Evolutionary conservation across 495 filamentous ascomycete species (phyloP).

Genomic region (Lophiotrema nucula): DNA sequence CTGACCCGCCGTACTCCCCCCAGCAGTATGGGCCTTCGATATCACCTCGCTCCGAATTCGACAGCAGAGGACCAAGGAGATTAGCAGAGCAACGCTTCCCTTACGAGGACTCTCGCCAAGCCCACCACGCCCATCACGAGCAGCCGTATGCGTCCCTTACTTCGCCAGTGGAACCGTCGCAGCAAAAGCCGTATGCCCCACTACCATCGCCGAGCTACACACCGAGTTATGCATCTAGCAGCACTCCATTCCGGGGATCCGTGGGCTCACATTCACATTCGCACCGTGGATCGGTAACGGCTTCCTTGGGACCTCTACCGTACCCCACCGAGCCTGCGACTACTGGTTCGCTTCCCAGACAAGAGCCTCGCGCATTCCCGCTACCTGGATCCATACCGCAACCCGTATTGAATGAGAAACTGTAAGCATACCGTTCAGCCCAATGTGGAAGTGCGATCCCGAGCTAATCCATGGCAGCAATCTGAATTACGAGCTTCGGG

Average conservation of each 20-base stretch:
- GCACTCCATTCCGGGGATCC: conserved; percentile 34
- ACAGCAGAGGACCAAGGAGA: conserved; percentile 17
- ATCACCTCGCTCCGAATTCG: conserved; percentile 26
- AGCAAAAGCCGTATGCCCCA: conserved; percentile 32
- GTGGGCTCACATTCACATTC: conserved; percentile 29
- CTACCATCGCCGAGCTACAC: conserved; percentile 37
- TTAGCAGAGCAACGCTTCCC: conserved; percentile 29
- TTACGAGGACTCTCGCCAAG: conserved; percentile 30
- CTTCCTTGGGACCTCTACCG: conserved; percentile 28
- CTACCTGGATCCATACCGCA: conserved; percentile 33
- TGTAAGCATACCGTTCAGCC: conserved; percentile 26
- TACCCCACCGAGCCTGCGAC: conserved; percentile 26
- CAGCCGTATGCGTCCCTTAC: conserved; percentile 32
- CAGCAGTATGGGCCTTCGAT: conserved; percentile 30
- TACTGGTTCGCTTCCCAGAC: conserved; percentile 23
- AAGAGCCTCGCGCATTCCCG: conserved; percentile 24
- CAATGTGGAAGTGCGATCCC: conserved; percentile 3
- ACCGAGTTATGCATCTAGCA: conserved; percentile 35
- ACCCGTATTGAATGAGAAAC: conserved; percentile 31
- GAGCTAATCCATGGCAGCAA: conserved; percentile 27
- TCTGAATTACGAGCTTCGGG: conserved; percentile 52
- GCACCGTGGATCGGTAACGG: conserved; percentile 24
- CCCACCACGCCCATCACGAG: conserved; percentile 28
- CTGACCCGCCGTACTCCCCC: conserved; percentile 37
- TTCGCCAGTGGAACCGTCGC: conserved; percentile 33